These are phyloP conservation scores for Sporisorium graminicola DNA, from an alignment of 1,284 basidiomycete species.

Conservation along the genomic window DNA sequence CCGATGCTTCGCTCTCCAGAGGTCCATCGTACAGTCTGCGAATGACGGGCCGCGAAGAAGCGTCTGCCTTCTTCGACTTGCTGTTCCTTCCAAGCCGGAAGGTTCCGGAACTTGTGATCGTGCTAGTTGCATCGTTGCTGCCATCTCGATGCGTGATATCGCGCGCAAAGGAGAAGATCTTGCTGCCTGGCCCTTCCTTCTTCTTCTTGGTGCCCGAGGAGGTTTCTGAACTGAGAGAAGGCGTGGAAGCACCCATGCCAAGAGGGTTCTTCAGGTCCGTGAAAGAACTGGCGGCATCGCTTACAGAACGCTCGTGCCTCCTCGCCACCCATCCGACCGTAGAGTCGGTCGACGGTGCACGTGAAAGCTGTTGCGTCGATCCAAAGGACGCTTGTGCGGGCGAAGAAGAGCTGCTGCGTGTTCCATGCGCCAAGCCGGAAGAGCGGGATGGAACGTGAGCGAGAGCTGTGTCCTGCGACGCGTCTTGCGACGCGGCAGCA, in stretches of 20 bases:
- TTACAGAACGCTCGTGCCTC: conserved; percentile 32
- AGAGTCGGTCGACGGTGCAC: conserved; percentile 31
- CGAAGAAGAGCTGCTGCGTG: conserved; percentile 21
- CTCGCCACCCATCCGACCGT: conserved; percentile 9
- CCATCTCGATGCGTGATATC: conserved; percentile 31
- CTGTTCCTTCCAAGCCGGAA: conserved; percentile 31
- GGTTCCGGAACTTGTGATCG: conserved; percentile 21
- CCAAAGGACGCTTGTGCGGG: conserved; percentile 23
- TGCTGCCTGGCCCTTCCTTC: conserved; percentile 36
- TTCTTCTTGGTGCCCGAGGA: conserved; percentile 35
- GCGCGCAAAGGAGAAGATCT: conserved; percentile 41
- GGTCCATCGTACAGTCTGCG: conserved; percentile 43
- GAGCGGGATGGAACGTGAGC: conserved; percentile 20
- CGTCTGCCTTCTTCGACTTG: conserved; percentile 33
- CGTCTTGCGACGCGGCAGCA: conserved; percentile 5
- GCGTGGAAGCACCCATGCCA: conserved; percentile 21
- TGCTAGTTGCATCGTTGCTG: conserved; percentile 9
- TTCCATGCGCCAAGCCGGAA: conserved; percentile 1
- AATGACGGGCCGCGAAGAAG: conserved; percentile 27
- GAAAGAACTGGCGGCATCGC: conserved; percentile 28
- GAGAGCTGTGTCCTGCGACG: conserved; percentile 2
- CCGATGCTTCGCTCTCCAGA: conserved; percentile 28
- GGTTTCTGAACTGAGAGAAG: conserved; percentile 37
- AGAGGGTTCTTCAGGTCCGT: conserved; percentile 12
- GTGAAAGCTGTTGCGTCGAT: conserved; percentile 22